Conservation (phyloP, 176 grass and related monocot species). For the Carex parvula region DNA sequence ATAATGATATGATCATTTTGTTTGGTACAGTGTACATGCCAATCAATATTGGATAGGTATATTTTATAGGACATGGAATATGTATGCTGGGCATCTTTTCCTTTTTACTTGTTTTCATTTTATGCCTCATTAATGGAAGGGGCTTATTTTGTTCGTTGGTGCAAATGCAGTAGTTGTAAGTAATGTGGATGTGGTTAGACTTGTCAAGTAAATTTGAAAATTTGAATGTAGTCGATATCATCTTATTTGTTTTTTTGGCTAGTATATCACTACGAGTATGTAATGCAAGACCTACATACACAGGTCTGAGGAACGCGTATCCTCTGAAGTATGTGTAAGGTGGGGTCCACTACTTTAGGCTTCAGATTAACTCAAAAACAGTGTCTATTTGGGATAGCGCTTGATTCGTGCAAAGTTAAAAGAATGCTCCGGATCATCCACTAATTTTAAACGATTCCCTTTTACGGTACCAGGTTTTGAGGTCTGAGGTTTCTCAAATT, state of each 20-base stretch:
- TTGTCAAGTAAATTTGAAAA: not conserved
- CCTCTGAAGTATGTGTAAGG: too few relatives aligned
- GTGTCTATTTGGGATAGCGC: too few relatives aligned
- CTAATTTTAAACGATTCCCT: too few relatives aligned
- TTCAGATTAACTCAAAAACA: too few relatives aligned
- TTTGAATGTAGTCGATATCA: not conserved
- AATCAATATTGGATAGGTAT: not conserved
- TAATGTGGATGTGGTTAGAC: not conserved
- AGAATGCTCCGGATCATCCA: too few relatives aligned
- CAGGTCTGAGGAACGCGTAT: too few relatives aligned
- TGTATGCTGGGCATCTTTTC: not conserved
- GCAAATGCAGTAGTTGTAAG: not conserved
- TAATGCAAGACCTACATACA: too few relatives aligned
- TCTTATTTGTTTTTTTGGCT: not conserved
- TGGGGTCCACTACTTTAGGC: too few relatives aligned
- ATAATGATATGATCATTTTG: not conserved
- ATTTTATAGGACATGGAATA: not conserved
- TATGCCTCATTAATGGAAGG: not conserved
- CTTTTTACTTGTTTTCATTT: not conserved
- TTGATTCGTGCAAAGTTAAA: too few relatives aligned
- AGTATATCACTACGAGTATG: too few relatives aligned
- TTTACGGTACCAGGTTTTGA: too few relatives aligned
- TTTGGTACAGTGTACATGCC: conserved; percentile 15
- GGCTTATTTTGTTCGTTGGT: not conserved
- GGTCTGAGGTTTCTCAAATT: not conserved